Evolutionary conservation across 805 yeast genomes (phyloP), one percentile per base, ranked within the genome.

Genomic region (Hemisphaericaspora nanyangensis): DNA sequence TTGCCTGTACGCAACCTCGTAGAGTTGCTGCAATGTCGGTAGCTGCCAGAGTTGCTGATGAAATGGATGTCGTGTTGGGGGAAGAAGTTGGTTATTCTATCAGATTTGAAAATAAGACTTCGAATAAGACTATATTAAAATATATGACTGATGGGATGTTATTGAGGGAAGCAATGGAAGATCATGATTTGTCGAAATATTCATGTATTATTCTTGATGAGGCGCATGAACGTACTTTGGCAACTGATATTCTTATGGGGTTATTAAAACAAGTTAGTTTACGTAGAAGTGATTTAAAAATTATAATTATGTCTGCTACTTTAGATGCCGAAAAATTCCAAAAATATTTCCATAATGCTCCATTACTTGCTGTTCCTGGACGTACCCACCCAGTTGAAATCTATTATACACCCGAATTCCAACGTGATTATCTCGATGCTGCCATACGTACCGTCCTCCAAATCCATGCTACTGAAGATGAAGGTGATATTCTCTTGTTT

Each of bases 131-230:
- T 5, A 76, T 90, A 27, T 70, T 91, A 54, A 88, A 89, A 64
- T 91, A 93, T 69, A 87, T 91, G 97, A 91, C 99, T 8, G 99
- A 91, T 70, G 99, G 99, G 80, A 90, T 91, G 97, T 74, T 91
- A 38, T 70, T 91, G 50, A 78, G 97, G 56, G 99, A 91, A 65
- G 97, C 97, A 20, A 90, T 93, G 98, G 93, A 85, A 48, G 99
- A 91, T 59, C 96, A 88, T 51, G 77, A 82, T 44, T 71, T 91
- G 59, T 65, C 68, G 5, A 73, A 83, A 48, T 91, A 91, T 61
- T 83, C 95, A 13, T 91, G 96, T 54, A 85, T 91, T 44, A 88
- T 91, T 48, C 70, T 91, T 45, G 99, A 91, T 75, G 99, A 91
- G 70, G 98, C 98, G 33, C 99, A 91, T 69, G 99, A 91, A 65